A percentile compares a stretch with the other conserved stretches of the same genome.
Evolutionary conservation across 441 rosid species (phyloP).

Genomic region (Brassica hybrid): DNA sequence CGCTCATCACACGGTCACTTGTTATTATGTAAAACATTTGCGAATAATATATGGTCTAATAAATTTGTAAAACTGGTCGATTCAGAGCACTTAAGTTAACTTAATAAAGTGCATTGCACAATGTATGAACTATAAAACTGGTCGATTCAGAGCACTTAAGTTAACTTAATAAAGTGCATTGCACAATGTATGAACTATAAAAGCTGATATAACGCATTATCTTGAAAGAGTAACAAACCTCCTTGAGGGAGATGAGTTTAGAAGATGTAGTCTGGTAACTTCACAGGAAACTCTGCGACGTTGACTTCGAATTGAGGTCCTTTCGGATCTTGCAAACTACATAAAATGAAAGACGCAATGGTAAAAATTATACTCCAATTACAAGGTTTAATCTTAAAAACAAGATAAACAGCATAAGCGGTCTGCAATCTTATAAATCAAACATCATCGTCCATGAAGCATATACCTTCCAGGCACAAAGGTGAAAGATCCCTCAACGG

Average conservation of each 20-base stretch:
- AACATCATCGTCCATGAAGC: neutral
- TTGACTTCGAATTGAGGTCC: constrained; percentile 67
- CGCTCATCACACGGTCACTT: neutral
- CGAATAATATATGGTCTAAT: neutral
- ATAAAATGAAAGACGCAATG: neutral
- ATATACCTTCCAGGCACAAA: constrained; percentile 90
- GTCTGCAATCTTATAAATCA: neutral
- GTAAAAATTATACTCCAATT: neutral
- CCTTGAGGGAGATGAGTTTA: constrained; percentile 32
- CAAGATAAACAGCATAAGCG: neutral
- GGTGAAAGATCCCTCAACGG: constrained; percentile 77
- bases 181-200: constrained; percentile 6
- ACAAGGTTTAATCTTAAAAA: neutral
- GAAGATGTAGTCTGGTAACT: constrained; percentile 73
- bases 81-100: neutral
- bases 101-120: constrained; percentile 7
- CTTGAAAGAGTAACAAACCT: constrained; percentile 30
- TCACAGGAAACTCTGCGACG: constrained; percentile 65
- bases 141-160: constrained; percentile 1
- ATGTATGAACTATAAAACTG: constrained; percentile 19
- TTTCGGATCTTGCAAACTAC: constrained; percentile 62
- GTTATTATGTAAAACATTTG: neutral
- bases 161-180: neutral
- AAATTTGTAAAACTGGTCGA: constrained; percentile 13
- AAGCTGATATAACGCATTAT: no score